phyloP scores from a whole-genome alignment of 108 stramenopile genomes.

The Nitzschia putrida region DNA sequence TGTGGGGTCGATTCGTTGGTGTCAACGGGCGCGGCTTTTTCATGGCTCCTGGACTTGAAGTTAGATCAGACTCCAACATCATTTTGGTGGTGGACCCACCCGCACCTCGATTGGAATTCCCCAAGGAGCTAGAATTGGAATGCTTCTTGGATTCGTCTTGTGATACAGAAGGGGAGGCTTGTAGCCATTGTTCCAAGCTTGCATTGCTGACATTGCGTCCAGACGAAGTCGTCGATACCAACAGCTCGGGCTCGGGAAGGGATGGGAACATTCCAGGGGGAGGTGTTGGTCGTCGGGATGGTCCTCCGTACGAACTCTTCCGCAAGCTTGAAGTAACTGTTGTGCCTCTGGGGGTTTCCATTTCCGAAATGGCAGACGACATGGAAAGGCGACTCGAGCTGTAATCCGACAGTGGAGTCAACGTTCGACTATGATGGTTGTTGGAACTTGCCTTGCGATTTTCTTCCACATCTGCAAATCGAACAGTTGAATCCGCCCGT shows the following conservation, averaged over 20 bases:
- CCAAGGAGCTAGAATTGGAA: neutral
- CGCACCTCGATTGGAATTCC: neutral
- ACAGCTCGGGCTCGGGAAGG: neutral
- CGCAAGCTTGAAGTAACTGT: constrained; percentile 1
- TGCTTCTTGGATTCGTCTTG: neutral
- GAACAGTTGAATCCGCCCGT: constrained; percentile 41
- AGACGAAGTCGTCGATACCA: neutral
- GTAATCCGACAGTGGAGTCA: constrained; percentile 25
- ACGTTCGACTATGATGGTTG: constrained; percentile 1
- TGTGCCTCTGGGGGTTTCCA: neutral
- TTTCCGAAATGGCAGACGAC: neutral
- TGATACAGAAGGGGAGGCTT: constrained; percentile 8
- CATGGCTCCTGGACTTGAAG: neutral
- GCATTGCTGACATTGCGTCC: constrained; percentile 17
- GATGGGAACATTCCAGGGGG: neutral
- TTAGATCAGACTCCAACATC: neutral
- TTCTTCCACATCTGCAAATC: constrained; percentile 41
- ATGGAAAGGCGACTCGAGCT: neutral
- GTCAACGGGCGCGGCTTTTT: neutral
- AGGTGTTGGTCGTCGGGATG: neutral
- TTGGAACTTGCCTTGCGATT: too few relatives aligned
- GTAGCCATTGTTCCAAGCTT: constrained; percentile 40
- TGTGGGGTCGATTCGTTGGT: neutral
- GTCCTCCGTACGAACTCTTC: constrained; percentile 12
- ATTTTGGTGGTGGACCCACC: neutral